Percentiles rank a stretch among this genome's conserved stretches.
phyloP scores from a whole-genome alignment of 2,329 filamentous ascomycete genomes.

The Calonectria hongkongensis region DNA sequence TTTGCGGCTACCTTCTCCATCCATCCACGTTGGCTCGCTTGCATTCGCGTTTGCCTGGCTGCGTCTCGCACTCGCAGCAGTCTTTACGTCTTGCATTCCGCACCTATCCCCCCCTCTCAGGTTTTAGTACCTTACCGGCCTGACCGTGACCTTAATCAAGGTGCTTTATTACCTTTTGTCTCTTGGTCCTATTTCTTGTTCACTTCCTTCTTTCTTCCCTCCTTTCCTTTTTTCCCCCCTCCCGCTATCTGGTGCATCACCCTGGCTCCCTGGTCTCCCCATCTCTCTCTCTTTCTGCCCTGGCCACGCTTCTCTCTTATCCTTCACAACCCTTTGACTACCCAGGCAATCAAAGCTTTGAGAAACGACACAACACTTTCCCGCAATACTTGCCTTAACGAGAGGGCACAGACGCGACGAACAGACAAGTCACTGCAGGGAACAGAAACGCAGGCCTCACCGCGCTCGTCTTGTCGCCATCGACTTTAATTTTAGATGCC shows the following conservation, averaged over 20 bases:
- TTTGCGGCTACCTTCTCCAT: constrained; percentile 29
- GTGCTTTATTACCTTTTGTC: constrained; percentile 26
- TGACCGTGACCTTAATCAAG: constrained; percentile 27
- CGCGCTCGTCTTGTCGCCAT: constrained; percentile 12
- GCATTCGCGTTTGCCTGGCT: constrained; percentile 34
- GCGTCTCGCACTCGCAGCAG: constrained; percentile 21
- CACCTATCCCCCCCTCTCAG: constrained; percentile 28
- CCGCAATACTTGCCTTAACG: constrained; percentile 7
- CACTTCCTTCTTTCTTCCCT: constrained; percentile 3
- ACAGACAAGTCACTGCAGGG: constrained; percentile 1
- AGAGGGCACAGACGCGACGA: constrained; percentile 6
- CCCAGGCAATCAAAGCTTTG: constrained; percentile 9
- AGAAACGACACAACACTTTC: constrained; percentile 6
- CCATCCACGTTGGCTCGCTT: constrained; percentile 20
- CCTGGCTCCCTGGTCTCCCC: background rate
- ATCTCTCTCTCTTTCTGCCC: background rate
- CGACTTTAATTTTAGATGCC: constrained; percentile 49
- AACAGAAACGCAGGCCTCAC: constrained; percentile 4
- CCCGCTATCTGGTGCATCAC: constrained; percentile 6
- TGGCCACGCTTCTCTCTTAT: constrained; percentile 9
- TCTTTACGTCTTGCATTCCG: constrained; percentile 30
- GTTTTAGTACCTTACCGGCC: constrained; percentile 24
- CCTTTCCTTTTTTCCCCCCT: background rate
- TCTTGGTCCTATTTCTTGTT: background rate
- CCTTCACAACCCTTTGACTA: background rate